Evolutionary conservation across 805 yeast species (phyloP).

Genomic region (Pichia cephalocereana): DNA sequence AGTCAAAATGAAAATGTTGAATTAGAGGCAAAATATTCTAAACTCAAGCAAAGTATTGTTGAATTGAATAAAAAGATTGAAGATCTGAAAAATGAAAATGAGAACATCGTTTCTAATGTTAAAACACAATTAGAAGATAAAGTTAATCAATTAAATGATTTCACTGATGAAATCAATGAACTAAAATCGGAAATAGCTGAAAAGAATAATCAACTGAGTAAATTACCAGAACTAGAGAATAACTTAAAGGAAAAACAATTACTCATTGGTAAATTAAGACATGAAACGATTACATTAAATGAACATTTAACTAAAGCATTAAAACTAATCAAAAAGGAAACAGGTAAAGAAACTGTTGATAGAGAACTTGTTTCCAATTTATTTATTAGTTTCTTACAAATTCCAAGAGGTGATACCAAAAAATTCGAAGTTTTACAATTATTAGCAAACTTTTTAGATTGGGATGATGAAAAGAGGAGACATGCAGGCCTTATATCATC

Average conservation of each 20-base stretch:
- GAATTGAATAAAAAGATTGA: slow-evolving; percentile 15
- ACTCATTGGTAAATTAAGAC: slow-evolving; percentile 82
- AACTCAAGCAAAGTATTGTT: slow-evolving; percentile 21
- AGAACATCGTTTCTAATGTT: slow-evolving; percentile 15
- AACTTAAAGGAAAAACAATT: slow-evolving; percentile 65
- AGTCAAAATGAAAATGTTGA: slow-evolving; percentile 17
- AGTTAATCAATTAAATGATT: slow-evolving; percentile 14
- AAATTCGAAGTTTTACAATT: slow-evolving; percentile 87
- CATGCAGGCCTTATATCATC: slow-evolving; percentile 58
- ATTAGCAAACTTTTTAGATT: slow-evolving; percentile 70
- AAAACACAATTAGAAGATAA: slow-evolving; percentile 12
- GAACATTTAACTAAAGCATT: slow-evolving; percentile 94
- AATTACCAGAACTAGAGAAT: slow-evolving; percentile 33
- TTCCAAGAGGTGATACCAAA: slow-evolving; percentile 90
- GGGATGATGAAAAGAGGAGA: slow-evolving; percentile 76
- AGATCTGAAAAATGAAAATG: slow-evolving; percentile 15
- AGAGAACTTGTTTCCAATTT: slow-evolving; percentile 83
- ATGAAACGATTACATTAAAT: slow-evolving; percentile 86
- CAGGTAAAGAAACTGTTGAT: slow-evolving; percentile 71
- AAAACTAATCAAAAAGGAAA: slow-evolving; percentile 69
- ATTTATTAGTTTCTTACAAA: slow-evolving; percentile 70
- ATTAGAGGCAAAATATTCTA: slow-evolving; percentile 9
- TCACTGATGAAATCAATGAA: slow-evolving; percentile 13
- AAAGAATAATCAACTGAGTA: slow-evolving; percentile 16
- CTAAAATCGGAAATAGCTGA: slow-evolving; percentile 8